phyloP scores from a whole-genome alignment of 164 flowering plant species.

The Chloranthus sessilifolius region DNA sequence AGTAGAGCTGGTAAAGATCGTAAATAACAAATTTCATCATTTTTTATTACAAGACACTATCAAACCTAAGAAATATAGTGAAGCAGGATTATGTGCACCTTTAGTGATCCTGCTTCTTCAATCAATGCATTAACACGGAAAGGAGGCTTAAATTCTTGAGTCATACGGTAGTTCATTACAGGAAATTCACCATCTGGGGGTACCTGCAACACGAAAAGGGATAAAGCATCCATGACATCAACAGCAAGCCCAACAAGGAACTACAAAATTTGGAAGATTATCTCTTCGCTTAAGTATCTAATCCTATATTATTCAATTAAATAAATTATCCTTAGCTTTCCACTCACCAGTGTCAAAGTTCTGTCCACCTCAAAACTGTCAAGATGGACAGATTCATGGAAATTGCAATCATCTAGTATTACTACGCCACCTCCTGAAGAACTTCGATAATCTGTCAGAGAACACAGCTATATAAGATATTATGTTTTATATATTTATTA shows the following conservation, averaged over 20 bases:
- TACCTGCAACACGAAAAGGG: slow-evolving; percentile 39
- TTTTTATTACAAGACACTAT: no score
- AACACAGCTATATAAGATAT: background rate
- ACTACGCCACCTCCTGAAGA: slow-evolving; percentile 82
- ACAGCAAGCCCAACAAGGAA: background rate
- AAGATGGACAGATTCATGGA: slow-evolving; percentile 95
- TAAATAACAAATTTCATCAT: background rate
- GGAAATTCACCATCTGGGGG: slow-evolving; percentile 98
- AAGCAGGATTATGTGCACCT: slow-evolving; percentile 31
- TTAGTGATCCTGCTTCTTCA: slow-evolving; percentile 86
- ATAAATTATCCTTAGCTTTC: slow-evolving; percentile 8
- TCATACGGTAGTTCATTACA: slow-evolving; percentile 96
- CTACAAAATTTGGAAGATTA: no score
- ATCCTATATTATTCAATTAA: background rate
- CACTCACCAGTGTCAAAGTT: slow-evolving; percentile 75
- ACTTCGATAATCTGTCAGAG: slow-evolving; percentile 63
- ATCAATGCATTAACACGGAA: slow-evolving; percentile 76
- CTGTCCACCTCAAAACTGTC: slow-evolving; percentile 89
- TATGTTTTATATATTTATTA: no score
- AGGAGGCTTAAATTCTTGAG: slow-evolving; percentile 96
- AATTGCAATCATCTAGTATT: slow-evolving; percentile 91
- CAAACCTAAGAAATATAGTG: slow-evolving; percentile 5
- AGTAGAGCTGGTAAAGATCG: background rate
- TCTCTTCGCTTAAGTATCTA: no score
- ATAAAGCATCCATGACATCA: background rate